These are phyloP conservation scores for Colletotrichum sp. DNA, from an alignment of 2,329 filamentous ascomycete genomes.

Conservation along the genomic window DNA sequence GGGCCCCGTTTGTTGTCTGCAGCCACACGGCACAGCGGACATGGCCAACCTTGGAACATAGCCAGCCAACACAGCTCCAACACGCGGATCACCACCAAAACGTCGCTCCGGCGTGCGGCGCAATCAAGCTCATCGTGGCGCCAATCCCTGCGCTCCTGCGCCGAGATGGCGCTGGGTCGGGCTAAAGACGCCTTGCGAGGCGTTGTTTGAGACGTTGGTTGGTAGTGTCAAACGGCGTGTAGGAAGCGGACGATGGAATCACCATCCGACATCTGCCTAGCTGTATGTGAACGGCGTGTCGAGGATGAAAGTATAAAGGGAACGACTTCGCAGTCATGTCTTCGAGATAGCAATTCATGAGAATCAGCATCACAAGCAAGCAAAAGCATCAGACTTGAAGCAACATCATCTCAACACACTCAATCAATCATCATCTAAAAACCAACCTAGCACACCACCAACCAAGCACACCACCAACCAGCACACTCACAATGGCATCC, in stretches of 20 bases:
- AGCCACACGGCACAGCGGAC: not conserved
- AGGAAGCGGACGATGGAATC: not conserved
- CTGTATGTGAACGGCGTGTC: not conserved
- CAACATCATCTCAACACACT: not conserved
- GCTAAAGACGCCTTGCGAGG: not conserved
- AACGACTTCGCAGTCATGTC: not conserved
- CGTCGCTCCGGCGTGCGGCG: not conserved
- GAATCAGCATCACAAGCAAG: not conserved
- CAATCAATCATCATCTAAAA: not conserved
- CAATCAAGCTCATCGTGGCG: not conserved
- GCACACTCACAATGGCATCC: not conserved
- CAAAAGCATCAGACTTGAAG: not conserved
- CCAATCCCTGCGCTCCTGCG: not conserved
- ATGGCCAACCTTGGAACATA: not conserved
- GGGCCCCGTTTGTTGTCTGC: not conserved
- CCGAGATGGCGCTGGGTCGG: not conserved
- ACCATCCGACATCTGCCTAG: not conserved
- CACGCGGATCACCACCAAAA: not conserved
- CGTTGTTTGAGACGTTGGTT: not conserved
- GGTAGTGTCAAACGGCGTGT: not conserved
- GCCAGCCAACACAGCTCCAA: not conserved
- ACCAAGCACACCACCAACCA: not conserved
- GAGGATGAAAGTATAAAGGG: rapidly evolving
- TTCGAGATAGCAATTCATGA: rapidly evolving
- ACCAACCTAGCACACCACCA: not conserved